A percentile compares a stretch with the other conserved stretches of the same genome.
These are phyloP conservation scores for Ceratocystis cacaofunesta DNA, from an alignment of 2,329 filamentous ascomycete species.

Conservation along the genomic window DNA sequence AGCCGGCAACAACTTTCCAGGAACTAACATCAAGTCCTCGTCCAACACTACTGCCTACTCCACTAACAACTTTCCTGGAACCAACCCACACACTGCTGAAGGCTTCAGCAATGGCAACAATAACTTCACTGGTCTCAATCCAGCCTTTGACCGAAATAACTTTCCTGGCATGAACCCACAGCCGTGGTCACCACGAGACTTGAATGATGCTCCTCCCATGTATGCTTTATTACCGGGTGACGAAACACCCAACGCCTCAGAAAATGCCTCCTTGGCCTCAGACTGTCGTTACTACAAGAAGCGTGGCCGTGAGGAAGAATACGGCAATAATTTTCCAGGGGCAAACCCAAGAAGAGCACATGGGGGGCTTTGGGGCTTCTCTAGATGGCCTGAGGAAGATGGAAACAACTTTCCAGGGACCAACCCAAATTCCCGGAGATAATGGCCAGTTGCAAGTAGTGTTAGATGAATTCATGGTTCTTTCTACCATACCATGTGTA, in stretches of 20 bases:
- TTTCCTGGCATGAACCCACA: conserved; percentile 14
- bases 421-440: background rate
- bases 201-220: background rate
- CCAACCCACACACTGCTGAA: conserved; percentile 1
- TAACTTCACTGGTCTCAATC: conserved; percentile 13
- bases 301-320: conserved; percentile 8
- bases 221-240: conserved; percentile 5
- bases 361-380: conserved; percentile 1
- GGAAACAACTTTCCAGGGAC: conserved; percentile 16
- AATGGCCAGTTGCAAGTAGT: background rate
- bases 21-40: conserved; percentile 12
- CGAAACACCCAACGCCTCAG: background rate
- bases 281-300: background rate
- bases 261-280: background rate
- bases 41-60: background rate
- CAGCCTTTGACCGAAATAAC: conserved; percentile 4
- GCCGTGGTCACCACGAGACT: background rate
- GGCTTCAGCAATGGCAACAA: conserved; percentile 7
- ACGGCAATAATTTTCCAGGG: conserved; percentile 18
- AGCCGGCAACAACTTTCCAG: conserved; percentile 18
- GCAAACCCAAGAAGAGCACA: conserved; percentile 9
- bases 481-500: too few species aligned
- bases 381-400: conserved; percentile 7
- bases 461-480: background rate
- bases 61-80: conserved; percentile 14